Evolutionary conservation across 352 stramenopile species (phyloP).

Genomic region (Globisporangium splendens): DNA sequence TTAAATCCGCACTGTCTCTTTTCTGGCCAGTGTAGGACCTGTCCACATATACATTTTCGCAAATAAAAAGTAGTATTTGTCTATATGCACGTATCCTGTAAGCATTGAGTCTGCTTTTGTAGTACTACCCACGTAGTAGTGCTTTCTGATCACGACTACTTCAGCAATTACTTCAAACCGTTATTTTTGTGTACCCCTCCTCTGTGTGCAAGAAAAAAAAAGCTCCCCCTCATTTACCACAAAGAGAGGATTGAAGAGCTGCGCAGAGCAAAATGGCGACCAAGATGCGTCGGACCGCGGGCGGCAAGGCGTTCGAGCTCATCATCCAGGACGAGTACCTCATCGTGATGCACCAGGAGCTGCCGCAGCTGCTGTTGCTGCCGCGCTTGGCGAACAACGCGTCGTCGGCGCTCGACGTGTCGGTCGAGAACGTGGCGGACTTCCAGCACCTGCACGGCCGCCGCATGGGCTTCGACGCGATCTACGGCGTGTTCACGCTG

Average conservation of each 20-base stretch:
- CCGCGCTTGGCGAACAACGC: constrained; percentile 22
- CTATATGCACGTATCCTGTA: too few species aligned
- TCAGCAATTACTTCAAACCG: background rate
- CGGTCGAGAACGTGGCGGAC: constrained; percentile 56
- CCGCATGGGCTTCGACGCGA: constrained; percentile 71
- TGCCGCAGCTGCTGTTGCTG: constrained; percentile 50
- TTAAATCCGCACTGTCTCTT: too few species aligned
- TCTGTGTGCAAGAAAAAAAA: too few species aligned
- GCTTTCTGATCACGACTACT: too few species aligned
- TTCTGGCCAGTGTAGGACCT: too few species aligned
- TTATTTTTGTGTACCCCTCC: background rate
- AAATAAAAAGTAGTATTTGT: too few species aligned
- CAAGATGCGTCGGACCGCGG: constrained; percentile 1
- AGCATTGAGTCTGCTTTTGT: too few species aligned
- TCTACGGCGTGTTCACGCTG: constrained; percentile 77
- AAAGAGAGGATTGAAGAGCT: background rate
- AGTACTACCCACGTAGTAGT: too few species aligned
- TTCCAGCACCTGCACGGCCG: constrained; percentile 67
- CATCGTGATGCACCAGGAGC: constrained; percentile 45
- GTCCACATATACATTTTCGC: too few species aligned
- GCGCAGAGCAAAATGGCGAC: background rate
- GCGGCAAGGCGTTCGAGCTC: constrained; percentile 27
- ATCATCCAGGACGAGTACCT: constrained; percentile 74
- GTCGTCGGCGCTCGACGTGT: constrained; percentile 38
- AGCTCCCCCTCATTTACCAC: too few species aligned